phyloP scores from a whole-genome alignment of 768 basidiomycete species.

The Obba rivulosa region DNA sequence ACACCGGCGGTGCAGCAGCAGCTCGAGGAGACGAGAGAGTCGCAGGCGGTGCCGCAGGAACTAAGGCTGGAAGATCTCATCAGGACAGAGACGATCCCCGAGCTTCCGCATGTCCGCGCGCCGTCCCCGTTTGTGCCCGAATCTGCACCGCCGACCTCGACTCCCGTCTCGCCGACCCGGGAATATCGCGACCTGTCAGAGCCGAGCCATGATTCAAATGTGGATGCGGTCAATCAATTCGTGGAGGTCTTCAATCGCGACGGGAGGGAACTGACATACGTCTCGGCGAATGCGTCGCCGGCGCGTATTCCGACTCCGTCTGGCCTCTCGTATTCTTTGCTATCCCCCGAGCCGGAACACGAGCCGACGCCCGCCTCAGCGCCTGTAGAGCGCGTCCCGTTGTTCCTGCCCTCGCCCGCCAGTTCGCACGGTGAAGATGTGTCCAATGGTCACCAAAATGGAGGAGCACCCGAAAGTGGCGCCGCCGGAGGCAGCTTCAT shows the following conservation, averaged over 20 bases:
- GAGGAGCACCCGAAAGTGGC: not conserved
- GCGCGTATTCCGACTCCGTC: not conserved
- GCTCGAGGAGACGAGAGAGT: not conserved
- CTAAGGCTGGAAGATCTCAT: no score
- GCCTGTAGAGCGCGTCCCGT: slow-evolving; percentile 3
- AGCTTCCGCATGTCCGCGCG: not conserved
- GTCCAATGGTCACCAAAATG: not conserved
- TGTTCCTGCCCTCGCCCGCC: slow-evolving; percentile 18
- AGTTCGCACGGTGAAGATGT: slow-evolving; percentile 2
- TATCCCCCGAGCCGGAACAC: not conserved
- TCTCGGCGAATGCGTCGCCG: not conserved
- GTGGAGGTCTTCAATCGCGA: not conserved
- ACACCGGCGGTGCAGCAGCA: slow-evolving; percentile 3
- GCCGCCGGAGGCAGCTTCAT: not conserved
- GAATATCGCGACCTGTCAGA: no score
- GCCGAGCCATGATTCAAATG: no score
- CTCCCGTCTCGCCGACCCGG: slow-evolving; percentile 1
- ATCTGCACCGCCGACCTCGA: slow-evolving; percentile 4
- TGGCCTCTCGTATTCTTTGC: not conserved
- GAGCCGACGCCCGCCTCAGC: not conserved
- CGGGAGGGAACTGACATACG: not conserved
- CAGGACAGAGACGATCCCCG: no score
- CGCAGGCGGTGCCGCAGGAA: no score
- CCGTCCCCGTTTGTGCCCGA: not conserved
- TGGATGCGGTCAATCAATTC: no score